These are phyloP conservation scores for Amaranthus palmeri DNA, from an alignment of 148 eudicot genomes.

Conservation along the genomic window DNA sequence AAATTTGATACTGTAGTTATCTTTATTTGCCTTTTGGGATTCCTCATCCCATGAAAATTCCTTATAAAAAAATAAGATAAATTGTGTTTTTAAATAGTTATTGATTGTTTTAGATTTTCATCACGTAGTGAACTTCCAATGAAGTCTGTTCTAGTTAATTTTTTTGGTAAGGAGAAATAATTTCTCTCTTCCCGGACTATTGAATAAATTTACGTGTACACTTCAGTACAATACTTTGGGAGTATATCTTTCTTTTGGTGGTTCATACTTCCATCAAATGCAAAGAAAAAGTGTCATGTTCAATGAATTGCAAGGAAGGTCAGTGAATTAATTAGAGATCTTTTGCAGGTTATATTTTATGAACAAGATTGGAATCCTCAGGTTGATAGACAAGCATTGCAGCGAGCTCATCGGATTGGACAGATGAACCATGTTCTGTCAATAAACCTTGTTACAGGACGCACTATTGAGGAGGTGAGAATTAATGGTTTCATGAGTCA, in stretches of 20 bases:
- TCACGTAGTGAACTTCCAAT: neutral
- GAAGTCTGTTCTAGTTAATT: neutral
- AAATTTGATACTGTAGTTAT: too few species aligned
- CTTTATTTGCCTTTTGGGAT: too few species aligned
- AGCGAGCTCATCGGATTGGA: conserved; percentile 95
- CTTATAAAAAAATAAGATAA: too few species aligned
- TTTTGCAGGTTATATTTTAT: conserved; percentile 74
- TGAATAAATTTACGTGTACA: neutral
- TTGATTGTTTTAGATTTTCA: neutral
- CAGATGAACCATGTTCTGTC: conserved; percentile 84
- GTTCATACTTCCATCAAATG: neutral
- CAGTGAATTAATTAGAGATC: neutral
- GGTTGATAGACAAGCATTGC: conserved; percentile 92
- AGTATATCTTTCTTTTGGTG: neutral
- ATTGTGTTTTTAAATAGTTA: neutral
- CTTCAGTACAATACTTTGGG: neutral
- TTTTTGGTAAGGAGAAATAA: neutral
- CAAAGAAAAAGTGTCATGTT: neutral
- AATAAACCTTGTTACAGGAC: conserved; percentile 75
- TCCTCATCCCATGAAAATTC: too few species aligned
- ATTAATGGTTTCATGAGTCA: conserved; percentile 2
- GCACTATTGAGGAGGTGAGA: conserved; percentile 78
- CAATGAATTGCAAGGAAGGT: neutral
- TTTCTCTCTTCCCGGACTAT: neutral
- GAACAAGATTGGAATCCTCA: conserved; percentile 99